These are phyloP conservation scores for Phytophthora lateralis DNA, from an alignment of 352 stramenopile species.

Conservation along the genomic window DNA sequence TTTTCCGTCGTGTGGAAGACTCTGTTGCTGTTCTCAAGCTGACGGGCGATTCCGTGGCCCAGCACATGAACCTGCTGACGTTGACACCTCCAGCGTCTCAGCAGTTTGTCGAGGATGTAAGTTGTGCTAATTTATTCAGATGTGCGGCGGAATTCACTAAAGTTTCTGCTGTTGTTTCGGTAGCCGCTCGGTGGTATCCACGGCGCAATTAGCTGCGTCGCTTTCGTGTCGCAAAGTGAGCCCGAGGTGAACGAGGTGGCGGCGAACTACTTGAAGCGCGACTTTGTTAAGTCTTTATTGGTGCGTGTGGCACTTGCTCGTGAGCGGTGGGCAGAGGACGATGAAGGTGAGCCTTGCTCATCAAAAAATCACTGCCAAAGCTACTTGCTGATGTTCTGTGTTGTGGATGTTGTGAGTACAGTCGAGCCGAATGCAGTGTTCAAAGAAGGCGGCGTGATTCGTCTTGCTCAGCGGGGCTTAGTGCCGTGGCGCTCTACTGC, in stretches of 20 bases:
- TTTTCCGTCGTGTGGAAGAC: conserved; percentile 46
- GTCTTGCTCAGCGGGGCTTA: conserved; percentile 49
- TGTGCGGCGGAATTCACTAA: not conserved
- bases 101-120: conserved; percentile 29
- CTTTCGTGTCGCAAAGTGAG: conserved; percentile 49
- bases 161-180: conserved; percentile 2
- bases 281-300: conserved; percentile 70
- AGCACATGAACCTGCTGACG: conserved; percentile 54
- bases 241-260: conserved; percentile 42
- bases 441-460: conserved; percentile 42
- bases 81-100: conserved; percentile 16
- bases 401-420: conserved; percentile 22
- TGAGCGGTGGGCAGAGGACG: conserved; percentile 50
- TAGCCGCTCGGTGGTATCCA: conserved; percentile 45
- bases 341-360: conserved; percentile 32
- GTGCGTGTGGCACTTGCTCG: conserved; percentile 58
- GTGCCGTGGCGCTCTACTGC: conserved; percentile 44
- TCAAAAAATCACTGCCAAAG: conserved; percentile 5
- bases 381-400: conserved; percentile 26
- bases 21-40: conserved; percentile 41
- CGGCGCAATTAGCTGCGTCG: conserved; percentile 59
- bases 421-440: conserved; percentile 34
- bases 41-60: conserved; percentile 18
- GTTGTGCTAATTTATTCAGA: not conserved
- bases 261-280: conserved; percentile 60